Evolutionary conservation across 176 grass and related monocot species (phyloP).

Genomic region (Rhynchospora tenuis): DNA sequence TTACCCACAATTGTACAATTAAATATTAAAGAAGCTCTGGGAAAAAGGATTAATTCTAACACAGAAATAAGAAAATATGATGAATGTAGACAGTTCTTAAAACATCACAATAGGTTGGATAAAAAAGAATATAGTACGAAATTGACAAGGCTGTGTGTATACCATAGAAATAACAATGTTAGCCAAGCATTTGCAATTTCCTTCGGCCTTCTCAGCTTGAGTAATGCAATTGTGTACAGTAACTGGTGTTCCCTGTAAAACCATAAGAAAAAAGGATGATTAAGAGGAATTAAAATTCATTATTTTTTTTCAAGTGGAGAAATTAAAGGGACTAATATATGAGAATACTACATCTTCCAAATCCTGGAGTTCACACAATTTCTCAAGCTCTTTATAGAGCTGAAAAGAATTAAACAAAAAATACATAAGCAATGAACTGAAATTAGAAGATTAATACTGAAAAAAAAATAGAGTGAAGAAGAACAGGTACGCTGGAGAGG

Average conservation of each 20-base stretch:
- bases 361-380: constrained; percentile 21
- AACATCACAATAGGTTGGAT: background rate
- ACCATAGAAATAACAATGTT: constrained; percentile 59
- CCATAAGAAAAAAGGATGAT: background rate
- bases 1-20: background rate
- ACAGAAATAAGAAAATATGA: background rate
- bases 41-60: constrained; percentile 6
- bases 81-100: constrained; percentile 3
- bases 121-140: background rate
- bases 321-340: background rate
- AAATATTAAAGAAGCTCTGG: background rate
- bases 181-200: constrained; percentile 40
- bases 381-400: constrained; percentile 38
- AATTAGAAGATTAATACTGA: background rate
- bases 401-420: constrained; percentile 24
- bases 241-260: constrained; percentile 36
- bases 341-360: background rate
- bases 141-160: constrained; percentile 29
- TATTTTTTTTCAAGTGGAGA: too few species aligned
- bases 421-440: background rate
- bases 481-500: constrained; percentile 38
- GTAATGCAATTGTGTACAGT: constrained; percentile 37
- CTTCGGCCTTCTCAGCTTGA: constrained; percentile 25
- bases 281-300: too few species aligned
- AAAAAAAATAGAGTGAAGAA: background rate